Conservation (phyloP, 169 alveolate genomes). For the Eimeria falciformis region DNA sequence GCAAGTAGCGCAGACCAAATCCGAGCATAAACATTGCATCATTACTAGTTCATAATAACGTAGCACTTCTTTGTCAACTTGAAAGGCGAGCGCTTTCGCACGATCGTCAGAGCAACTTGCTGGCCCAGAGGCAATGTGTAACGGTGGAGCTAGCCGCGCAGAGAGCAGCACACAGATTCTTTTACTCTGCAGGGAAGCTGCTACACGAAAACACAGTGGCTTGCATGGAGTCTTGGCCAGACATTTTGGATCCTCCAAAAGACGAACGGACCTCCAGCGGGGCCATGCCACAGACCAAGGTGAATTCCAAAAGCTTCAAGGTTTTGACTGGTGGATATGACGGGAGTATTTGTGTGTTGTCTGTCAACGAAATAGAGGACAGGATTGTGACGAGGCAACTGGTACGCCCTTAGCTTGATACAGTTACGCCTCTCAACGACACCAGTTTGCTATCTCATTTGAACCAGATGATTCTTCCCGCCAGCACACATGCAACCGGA, state of each 20-base stretch:
- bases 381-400: slow-evolving; percentile 32
- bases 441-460: neutral
- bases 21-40: neutral
- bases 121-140: no score
- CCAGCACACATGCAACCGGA: no score
- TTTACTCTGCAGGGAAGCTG: slow-evolving; percentile 17
- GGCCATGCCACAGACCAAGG: neutral
- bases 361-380: slow-evolving; percentile 54
- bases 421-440: neutral
- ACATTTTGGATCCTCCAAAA: neutral
- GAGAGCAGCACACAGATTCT: neutral
- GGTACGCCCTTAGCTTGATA: slow-evolving; percentile 7
- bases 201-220: slow-evolving; percentile 68
- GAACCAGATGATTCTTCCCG: no score
- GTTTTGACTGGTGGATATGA: slow-evolving; percentile 67
- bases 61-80: neutral
- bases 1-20: neutral
- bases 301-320: slow-evolving; percentile 4
- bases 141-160: no score
- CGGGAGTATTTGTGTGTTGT: slow-evolving; percentile 43
- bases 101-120: no score
- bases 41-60: no score
- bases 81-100: neutral
- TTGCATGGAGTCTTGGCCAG: slow-evolving; percentile 65
- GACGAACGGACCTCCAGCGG: neutral